phyloP scores from a whole-genome alignment of 768 basidiomycete genomes.

The Boletus vinaceobasis region DNA sequence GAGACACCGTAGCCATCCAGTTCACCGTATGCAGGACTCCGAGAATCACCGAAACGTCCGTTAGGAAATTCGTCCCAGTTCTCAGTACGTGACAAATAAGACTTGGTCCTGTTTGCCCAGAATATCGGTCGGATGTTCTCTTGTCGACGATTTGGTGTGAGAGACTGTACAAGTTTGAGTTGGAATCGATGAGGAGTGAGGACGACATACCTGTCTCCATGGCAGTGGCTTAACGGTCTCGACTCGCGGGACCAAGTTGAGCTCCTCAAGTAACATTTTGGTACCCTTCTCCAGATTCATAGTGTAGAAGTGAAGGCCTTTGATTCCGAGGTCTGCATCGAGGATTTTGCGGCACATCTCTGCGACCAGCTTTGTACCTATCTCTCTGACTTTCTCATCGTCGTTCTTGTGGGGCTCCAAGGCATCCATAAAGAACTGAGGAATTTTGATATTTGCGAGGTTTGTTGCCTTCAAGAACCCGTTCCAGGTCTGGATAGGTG shows the following conservation, averaged over 20 bases:
- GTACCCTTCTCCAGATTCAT: constrained; percentile 97
- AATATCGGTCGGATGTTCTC: constrained; percentile 98
- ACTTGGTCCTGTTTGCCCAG: constrained; percentile 96
- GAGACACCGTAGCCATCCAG: constrained; percentile 94
- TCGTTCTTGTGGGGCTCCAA: constrained; percentile 87
- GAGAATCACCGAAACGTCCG: constrained; percentile 95
- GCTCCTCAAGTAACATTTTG: constrained; percentile 90
- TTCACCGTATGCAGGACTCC: constrained; percentile 97
- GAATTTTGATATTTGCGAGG: constrained; percentile 76
- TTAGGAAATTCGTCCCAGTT: constrained; percentile 99
- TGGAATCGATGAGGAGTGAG: not conserved
- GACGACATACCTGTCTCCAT: constrained; percentile 79
- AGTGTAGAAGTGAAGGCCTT: constrained; percentile 93
- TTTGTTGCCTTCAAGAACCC: constrained; percentile 84
- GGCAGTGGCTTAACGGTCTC: constrained; percentile 94
- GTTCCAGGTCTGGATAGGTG: constrained; percentile 95
- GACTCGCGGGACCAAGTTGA: constrained; percentile 80
- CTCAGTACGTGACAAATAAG: constrained; percentile 93
- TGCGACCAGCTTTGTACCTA: constrained; percentile 92
- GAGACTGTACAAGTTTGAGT: constrained; percentile 49
- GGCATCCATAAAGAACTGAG: constrained; percentile 67
- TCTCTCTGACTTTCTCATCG: constrained; percentile 87
- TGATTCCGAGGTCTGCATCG: constrained; percentile 73
- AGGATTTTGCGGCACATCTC: constrained; percentile 91
- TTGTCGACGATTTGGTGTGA: constrained; percentile 86